Base-by-base conservation (phyloP, 257 asterid species). In the Rauvolfia tetraphylla region DNA sequence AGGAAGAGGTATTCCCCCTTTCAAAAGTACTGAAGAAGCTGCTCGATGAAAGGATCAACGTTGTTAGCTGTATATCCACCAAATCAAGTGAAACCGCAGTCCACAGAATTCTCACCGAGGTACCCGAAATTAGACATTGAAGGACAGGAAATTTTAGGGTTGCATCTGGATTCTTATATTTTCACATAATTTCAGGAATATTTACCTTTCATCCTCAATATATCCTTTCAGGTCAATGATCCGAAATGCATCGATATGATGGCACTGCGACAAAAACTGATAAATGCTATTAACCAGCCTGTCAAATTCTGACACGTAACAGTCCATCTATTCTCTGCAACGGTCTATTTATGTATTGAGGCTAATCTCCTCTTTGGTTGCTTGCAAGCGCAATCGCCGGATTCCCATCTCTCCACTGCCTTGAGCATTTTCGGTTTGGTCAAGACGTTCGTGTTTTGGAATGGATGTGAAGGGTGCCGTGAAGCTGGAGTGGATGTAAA, bases 71-170 rank as follows among this genome's bases (percentile, higher is more conserved):
- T 82, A 71, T 86, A 75, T 87, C 92, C 27, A 82, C 89, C 7
- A 79, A 68, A 48, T 77, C 68, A 1, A 81, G 82, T 49, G 87
- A 74, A 15, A 74, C 74, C 48, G 72, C 66, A 63, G 78, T 88
- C 31, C 83, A 90, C 59, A 79, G 73, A 70, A 84, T 92, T 79
- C 82, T 82, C 49, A 76, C 85, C 25, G 81, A 89, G 93, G 97
- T 90, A 78, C 42, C 51, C 4, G 27, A 7, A 54, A 61, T n/a
- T n/a, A 6, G 2, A 22, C 41, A 46, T 0, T 31, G 34, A 17
- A 39, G 23, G 44, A 59, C 7, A 0, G 29, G n/a, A n/a, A n/a
- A n/a, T n/a, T n/a, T n/a, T n/a, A n/a, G n/a, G n/a, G n/a, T n/a
- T n/a, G n/a, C n/a, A n/a, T n/a, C n/a, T n/a, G n/a, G n/a, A n/a